phyloP scores from a whole-genome alignment of 441 rosid genomes.

The Flueggea neowawraea region DNA sequence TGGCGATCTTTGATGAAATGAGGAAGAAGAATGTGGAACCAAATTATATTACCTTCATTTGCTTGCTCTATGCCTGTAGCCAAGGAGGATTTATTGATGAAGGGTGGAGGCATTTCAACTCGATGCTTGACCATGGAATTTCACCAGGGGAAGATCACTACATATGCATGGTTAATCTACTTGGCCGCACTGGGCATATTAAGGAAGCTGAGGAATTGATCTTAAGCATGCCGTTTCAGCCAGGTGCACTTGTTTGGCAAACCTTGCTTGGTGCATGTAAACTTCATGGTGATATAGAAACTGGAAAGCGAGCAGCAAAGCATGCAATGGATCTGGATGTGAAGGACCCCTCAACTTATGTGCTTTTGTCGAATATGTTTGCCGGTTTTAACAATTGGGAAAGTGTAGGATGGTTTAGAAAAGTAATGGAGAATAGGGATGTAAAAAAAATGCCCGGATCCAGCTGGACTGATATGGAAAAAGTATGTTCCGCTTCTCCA shows the following conservation, averaged over 20 bases:
- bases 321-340: constrained; percentile 30
- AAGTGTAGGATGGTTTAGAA: constrained; percentile 37
- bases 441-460: constrained; percentile 52
- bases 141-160: constrained; percentile 51
- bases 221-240: constrained; percentile 35
- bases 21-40: constrained; percentile 28
- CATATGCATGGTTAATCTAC: constrained; percentile 47
- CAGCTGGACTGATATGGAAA: constrained; percentile 39
- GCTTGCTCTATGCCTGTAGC: constrained; percentile 55
- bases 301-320: constrained; percentile 39
- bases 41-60: constrained; percentile 48
- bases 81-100: constrained; percentile 56
- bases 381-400: constrained; percentile 50
- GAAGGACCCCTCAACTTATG: constrained; percentile 42
- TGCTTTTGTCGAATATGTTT: constrained; percentile 44
- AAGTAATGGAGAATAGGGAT: constrained; percentile 36
- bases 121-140: constrained; percentile 43
- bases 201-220: constrained; percentile 52
- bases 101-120: constrained; percentile 39
- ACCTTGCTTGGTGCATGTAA: constrained; percentile 46
- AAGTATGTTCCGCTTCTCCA: not conserved
- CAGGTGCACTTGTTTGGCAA: constrained; percentile 52
- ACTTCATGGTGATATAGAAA: constrained; percentile 46
- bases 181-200: constrained; percentile 41
- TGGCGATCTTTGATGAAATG: constrained; percentile 45